Evolutionary conservation across 768 basidiomycete species (phyloP), one percentile per base, ranked within the genome.

Genomic region (Tylopilus cervinicoccineus): DNA sequence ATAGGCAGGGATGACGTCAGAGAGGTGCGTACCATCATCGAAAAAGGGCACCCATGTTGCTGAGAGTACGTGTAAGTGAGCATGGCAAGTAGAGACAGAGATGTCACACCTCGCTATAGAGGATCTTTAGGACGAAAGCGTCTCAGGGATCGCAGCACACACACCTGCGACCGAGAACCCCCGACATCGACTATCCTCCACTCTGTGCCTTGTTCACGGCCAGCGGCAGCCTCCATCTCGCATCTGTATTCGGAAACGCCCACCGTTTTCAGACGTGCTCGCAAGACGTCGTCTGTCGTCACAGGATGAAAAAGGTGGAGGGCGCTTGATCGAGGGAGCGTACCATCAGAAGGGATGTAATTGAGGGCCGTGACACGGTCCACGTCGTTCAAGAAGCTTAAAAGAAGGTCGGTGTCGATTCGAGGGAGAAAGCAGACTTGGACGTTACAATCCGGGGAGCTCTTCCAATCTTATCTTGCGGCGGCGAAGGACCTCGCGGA

Each of bases 161-260:
- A 56, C 53, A 77, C 76, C 68, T 77, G 76, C 41, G 74, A 75
- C 42, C 76, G 67, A 50, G 75, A 76, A 47, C 77, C 77, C 16
- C 77, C 77, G 33, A 78, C 77, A 48, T 79, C 77, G 38, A 78
- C 71, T 59, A 78, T 78, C 47, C 78, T 69, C 77, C 77, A 78
- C 49, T 79, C 75, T 2, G 76, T 72, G 12, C 77, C 76, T 41
- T 72, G 70, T 51, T 79, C 77, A 27, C 72, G 68, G 19, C 77
- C 70, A 23, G 70, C 71, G 6, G 70, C 73, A 9, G 83, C 76
- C 57, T 77, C 88, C 83, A 90, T 88, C 69, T 87, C 81, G 54
- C 88, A 90, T 64, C 77, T 83, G 68, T 90, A 88, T 64, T 90
- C 88, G 4, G 84, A 83, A 8, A 88, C 86, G 9, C 88, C 88